Conservation (phyloP, 768 basidiomycete genomes). For the Termitomyces sp. region DNA sequence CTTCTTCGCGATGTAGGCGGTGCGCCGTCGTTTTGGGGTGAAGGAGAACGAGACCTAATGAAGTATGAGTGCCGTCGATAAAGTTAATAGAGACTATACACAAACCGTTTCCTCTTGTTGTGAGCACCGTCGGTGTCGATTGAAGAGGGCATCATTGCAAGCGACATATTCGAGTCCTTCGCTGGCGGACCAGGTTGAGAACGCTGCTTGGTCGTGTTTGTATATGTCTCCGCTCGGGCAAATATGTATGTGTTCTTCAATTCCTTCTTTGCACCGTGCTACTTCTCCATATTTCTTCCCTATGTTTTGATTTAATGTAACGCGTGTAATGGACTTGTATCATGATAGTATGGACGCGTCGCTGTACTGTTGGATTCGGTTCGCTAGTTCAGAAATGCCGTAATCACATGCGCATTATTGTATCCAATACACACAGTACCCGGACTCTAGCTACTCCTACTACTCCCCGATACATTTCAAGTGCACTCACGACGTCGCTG, state of each 20-base stretch:
- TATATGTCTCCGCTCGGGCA: background rate
- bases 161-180: conserved; percentile 32
- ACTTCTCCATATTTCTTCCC: background rate
- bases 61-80: conserved; percentile 1
- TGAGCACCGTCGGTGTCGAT: conserved; percentile 24
- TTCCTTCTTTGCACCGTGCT: background rate
- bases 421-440: background rate
- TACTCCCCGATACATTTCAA: background rate
- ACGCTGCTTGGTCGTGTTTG: conserved; percentile 20
- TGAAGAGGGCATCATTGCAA: conserved; percentile 30
- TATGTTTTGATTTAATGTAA: background rate
- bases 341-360: background rate
- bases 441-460: too few species aligned
- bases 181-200: conserved; percentile 8
- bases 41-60: conserved; percentile 47
- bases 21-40: conserved; percentile 33
- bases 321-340: background rate
- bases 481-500: background rate
- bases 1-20: conserved; percentile 44
- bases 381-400: background rate
- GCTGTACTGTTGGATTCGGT: background rate
- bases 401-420: conserved; percentile 16
- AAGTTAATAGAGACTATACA: background rate
- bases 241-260: background rate
- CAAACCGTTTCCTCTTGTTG: conserved; percentile 50